Base-by-base conservation (phyloP, 495 filamentous ascomycete genomes). In the Penicillium maclennaniae region DNA sequence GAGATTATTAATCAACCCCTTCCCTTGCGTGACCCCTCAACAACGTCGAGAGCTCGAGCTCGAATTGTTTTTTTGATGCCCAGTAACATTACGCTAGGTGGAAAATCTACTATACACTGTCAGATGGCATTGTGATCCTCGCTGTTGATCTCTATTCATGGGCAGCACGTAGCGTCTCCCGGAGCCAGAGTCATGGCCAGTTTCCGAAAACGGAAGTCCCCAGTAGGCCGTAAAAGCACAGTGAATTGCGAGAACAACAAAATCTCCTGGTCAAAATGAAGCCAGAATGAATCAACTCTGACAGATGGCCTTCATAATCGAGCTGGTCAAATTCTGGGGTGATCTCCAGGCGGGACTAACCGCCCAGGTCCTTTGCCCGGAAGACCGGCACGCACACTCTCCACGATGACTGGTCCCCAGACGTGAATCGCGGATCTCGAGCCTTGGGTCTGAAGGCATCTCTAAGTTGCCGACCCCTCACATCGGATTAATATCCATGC, bases 1-100 rank as follows among this genome's bases (percentile, higher is more conserved):
- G 34, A 25, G 58, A 48, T 63, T 61, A 63, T 50, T 63, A 61
- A 63, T 53, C 61, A 54, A 51, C 58, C 55, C 48, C 54, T 58
- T 58, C 55, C 48, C 54, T 58, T 58, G 54, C 60, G 55, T 42
- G 20, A n/a, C 10, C 34, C 10, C 10, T 10, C 34, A n/a, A n/a
- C n/a, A n/a, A n/a, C n/a, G n/a, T n/a, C n/a, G n/a, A n/a, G 34
- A 37, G 34, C 9, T 37, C 23, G 23, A 23, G 23, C 31, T 34
- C 10, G 31, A 34, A 12, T 2, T 34, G 31, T 2, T 34, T 14
- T 9, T 34, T 34, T 34, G 31, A 34, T 12, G 31, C 10, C 14
- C 31, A 1, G 3, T 4, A 34, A 4, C 14, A 14, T 12, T 4
- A 12, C 14, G 1, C 8, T 34, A 14, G 2, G 2, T 23, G 23